Evolutionary conservation across 768 basidiomycete species (phyloP).

Genomic region (Rossbeevera mucosa): DNA sequence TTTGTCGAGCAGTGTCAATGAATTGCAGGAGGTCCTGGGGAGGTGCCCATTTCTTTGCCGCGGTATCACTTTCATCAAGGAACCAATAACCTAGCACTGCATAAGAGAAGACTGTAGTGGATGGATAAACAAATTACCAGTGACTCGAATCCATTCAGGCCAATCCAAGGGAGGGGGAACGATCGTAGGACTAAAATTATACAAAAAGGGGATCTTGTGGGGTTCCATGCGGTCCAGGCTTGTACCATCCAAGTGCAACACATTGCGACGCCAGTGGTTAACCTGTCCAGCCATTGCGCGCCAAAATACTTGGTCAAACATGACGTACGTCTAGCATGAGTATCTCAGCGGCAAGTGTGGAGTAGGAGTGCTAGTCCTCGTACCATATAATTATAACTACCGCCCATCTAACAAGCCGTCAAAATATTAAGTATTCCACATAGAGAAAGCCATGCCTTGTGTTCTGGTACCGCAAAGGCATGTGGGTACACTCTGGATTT

Average conservation of each 20-base stretch:
- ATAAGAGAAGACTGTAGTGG: slow-evolving; percentile 6
- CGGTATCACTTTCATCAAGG: slow-evolving; percentile 88
- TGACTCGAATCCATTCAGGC: slow-evolving; percentile 97
- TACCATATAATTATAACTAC: slow-evolving; percentile 98
- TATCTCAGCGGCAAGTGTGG: slow-evolving; percentile 1
- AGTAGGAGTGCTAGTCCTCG: slow-evolving; percentile 13
- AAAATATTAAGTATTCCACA: slow-evolving; percentile 10
- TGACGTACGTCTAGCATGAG: slow-evolving; percentile 70
- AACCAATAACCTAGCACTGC: slow-evolving; percentile 83
- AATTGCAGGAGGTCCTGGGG: slow-evolving; percentile 77
- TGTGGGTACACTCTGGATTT: slow-evolving; percentile 82
- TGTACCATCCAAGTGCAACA: slow-evolving; percentile 72
- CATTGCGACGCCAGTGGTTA: slow-evolving; percentile 85
- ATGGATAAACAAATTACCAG: slow-evolving; percentile 46
- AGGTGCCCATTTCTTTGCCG: slow-evolving; percentile 84
- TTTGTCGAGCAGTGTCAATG: slow-evolving; percentile 69
- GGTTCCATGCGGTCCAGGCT: slow-evolving; percentile 94
- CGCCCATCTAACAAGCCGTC: slow-evolving; percentile 70
- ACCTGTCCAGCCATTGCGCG: slow-evolving; percentile 89
- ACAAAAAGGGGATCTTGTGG: slow-evolving; percentile 96
- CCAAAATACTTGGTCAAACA: slow-evolving; percentile 99
- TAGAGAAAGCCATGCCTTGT: slow-evolving; percentile 52
- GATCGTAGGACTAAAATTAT: slow-evolving; percentile 90
- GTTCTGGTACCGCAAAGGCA: slow-evolving; percentile 95
- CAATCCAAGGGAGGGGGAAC: slow-evolving; percentile 95